These are phyloP conservation scores for Pneumocystis jirovecii DNA, from an alignment of 1,139 yeast genomes.

Conservation along the genomic window DNA sequence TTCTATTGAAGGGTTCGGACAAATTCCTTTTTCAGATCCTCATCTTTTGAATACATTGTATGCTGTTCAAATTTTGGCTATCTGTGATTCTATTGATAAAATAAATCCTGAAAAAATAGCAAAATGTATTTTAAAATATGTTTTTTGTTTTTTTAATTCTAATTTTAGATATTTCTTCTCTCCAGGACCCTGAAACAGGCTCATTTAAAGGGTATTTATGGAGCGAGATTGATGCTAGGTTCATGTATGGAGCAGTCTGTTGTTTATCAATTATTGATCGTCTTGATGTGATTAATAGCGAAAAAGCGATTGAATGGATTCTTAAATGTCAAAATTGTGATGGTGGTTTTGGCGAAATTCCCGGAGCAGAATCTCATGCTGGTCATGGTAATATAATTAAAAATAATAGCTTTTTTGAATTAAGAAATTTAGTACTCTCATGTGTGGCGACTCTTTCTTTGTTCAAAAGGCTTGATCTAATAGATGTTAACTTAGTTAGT, in stretches of 20 bases:
- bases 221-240: conserved; percentile 87
- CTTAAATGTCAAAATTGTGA: conserved; percentile 71
- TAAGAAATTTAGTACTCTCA: conserved; percentile 39
- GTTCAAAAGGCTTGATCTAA: conserved; percentile 39
- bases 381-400: conserved; percentile 40
- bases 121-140: conserved; percentile 21
- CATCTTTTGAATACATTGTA: conserved; percentile 79
- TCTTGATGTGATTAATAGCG: conserved; percentile 44
- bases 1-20: conserved; percentile 68
- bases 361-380: conserved; percentile 91
- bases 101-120: conserved; percentile 28
- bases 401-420: background rate
- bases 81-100: conserved; percentile 44
- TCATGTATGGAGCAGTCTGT: conserved; percentile 69
- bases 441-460: conserved; percentile 72
- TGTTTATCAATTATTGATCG: conserved; percentile 54
- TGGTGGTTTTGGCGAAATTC: conserved; percentile 88
- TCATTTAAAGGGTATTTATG: conserved; percentile 51
- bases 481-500: conserved; percentile 40
- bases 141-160: conserved; percentile 15
- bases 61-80: conserved; percentile 63
- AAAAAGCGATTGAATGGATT: conserved; percentile 53
- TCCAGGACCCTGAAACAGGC: conserved; percentile 54
- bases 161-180: conserved; percentile 30
- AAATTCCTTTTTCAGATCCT: conserved; percentile 79